Base-by-base conservation (phyloP, 2,329 filamentous ascomycete genomes). In the Fusarium udum region DNA sequence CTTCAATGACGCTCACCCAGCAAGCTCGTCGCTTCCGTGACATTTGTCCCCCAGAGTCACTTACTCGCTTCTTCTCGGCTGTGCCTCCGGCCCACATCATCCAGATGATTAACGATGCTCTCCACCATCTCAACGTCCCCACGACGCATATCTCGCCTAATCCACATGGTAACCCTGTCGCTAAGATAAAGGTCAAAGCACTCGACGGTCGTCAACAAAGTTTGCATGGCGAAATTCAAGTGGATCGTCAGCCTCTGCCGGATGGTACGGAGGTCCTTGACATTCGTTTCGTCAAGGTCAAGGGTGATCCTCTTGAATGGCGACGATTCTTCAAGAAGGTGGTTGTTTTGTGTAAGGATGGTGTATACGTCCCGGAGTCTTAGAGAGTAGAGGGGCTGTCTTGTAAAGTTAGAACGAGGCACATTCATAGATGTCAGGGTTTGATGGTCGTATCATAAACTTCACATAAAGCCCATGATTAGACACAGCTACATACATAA, bases 231-330 rank as follows among this genome's bases (percentile, higher is more conserved):
- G 92, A 93, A 78, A 91, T 97, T 51, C 85, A 93, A 18, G 85
- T 96, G 12, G 92, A 95, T 79, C 89, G 85, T 82, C 89, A 89
- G 79, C 80, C 82, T 46, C 87, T 92, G 72, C 88, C 84, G 4
- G 85, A 87, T 61, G 84, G 84, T 15, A 84, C 83, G 74, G 92
- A 93, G 69, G 82, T 95, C 37, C 87, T 95, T 31, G 95, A 98
- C 81, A 93, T 98, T 34, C 89, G 94, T 58, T 98, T 99, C 80
- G 89, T 97, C 74, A 99, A 99, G 84, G 88, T 93, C 61, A 98
- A 97, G 84, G 96, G 96, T 11, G 96, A 99, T 84, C 96, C 96
- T 10, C 84, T 99, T 56, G 95, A 98, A 84, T 99, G 97, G 96
- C 90, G 96, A 69, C 87, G 96, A 39, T 94, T 99, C 80, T 99